phyloP scores from a whole-genome alignment of 2,329 filamentous ascomycete genomes.

The Fusarium pseudonygamai region DNA sequence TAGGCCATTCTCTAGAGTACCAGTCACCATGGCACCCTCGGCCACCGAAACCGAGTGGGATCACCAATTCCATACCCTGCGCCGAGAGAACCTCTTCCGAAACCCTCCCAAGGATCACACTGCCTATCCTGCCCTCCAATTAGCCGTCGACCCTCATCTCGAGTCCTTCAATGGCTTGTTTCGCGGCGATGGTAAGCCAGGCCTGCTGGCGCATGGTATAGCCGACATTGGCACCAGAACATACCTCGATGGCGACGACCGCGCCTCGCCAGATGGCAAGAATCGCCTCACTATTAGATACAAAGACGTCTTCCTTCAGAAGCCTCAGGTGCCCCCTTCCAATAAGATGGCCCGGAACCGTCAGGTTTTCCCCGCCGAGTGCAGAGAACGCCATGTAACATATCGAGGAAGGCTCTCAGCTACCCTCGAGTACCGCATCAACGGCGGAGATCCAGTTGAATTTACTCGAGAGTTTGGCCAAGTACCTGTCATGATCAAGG shows the following conservation, averaged over 20 bases:
- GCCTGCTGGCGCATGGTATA: constrained; percentile 75
- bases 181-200: constrained; percentile 68
- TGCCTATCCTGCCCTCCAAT: constrained; percentile 86
- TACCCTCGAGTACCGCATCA: constrained; percentile 85
- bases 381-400: constrained; percentile 89
- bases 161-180: constrained; percentile 96
- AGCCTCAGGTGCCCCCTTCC: constrained; percentile 77
- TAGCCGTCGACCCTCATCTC: constrained; percentile 90
- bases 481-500: constrained; percentile 92
- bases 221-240: constrained; percentile 90
- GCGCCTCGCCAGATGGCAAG: constrained; percentile 64
- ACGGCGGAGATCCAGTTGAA: constrained; percentile 85
- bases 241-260: constrained; percentile 83
- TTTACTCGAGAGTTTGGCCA: constrained; percentile 86
- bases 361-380: constrained; percentile 91
- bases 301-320: constrained; percentile 84
- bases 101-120: constrained; percentile 88
- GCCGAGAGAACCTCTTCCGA: constrained; percentile 87
- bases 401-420: constrained; percentile 89
- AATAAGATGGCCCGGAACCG: constrained; percentile 88
- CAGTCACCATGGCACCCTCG: constrained; percentile 61
- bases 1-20: constrained; percentile 9
- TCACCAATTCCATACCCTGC: constrained; percentile 84
- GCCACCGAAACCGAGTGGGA: constrained; percentile 79
- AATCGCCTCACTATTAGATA: constrained; percentile 84